Base-by-base conservation (phyloP, 2,329 filamentous ascomycete species). In the Neofusicoccum umdonicola region DNA sequence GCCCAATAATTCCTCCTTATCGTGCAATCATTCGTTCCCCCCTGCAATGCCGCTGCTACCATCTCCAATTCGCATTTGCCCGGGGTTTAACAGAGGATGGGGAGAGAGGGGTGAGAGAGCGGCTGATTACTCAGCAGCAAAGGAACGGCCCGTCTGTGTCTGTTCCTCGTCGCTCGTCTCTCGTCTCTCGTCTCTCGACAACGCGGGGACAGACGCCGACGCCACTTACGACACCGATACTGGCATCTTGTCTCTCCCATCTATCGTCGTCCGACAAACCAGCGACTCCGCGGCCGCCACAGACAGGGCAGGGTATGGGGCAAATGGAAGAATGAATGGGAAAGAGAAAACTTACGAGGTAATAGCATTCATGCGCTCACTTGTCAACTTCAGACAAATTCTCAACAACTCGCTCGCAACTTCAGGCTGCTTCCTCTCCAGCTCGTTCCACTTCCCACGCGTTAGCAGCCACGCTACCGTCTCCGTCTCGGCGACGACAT, bases 321-420 rank as follows among this genome's bases (percentile, higher is more conserved):
- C 7, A 4, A 37, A 27, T 41, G 41, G n/a, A 4, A 22, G 47
- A 13, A 19, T 4, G 2, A 48, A 34, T 54, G 52, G 17, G 17
- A 13, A 62, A 47, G 67, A 64, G 47, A 12, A 57, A 15, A 82
- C 81, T 75, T 78, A 85, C 75, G 82, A 84, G 27, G 86, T 88
- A 67, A 89, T 87, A 63, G 85, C 84, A 72, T 87, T 85, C 92
- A 98, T 96, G 69, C 95, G 85, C 84, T 99, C 95, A 64, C 90
- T 96, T 47, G 94, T 98, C 75, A 99, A 78, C 82, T 97, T 97
- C 74, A 99, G 77, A n/a, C 90, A 91, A 58, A 98, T 88, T 71
- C 88, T 89, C 75, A 99, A 77, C 72, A 99, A 74, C 79, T 99
- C 95, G 71, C 87, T 85, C 54, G 92, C 92, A 65, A 97, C 87